Percentiles rank a stretch among this genome's conserved stretches.
These are phyloP conservation scores for Gastrodia elata DNA, from an alignment of 106 monocot species.

Conservation along the genomic window DNA sequence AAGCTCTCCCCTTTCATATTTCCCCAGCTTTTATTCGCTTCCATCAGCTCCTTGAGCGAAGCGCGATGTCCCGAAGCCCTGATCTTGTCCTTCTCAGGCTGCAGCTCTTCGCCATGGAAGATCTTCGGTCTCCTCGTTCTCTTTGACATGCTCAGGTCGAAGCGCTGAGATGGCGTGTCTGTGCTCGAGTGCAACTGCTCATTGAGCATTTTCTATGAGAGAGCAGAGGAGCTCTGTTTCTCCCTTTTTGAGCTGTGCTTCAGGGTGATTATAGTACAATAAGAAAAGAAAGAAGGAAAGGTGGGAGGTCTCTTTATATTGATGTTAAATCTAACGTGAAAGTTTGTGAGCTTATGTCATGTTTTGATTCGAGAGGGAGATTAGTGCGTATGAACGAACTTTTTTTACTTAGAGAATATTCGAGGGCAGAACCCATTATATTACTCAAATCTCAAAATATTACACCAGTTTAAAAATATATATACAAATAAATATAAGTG, in stretches of 20 bases:
- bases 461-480: too few relatives aligned
- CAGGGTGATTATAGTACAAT: neutral
- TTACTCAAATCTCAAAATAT: too few relatives aligned
- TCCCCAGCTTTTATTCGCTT: conserved; percentile 5
- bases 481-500: too few relatives aligned
- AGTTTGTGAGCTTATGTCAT: too few relatives aligned
- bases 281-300: neutral
- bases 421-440: too few relatives aligned
- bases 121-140: conserved; percentile 26
- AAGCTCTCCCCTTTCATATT: neutral
- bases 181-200: neutral
- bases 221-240: neutral
- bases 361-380: too few relatives aligned
- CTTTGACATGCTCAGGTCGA: conserved; percentile 35
- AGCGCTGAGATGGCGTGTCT: conserved; percentile 12
- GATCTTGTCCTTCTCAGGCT: neutral
- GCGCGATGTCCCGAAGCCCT: neutral
- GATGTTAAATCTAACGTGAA: too few relatives aligned
- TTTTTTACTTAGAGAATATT: too few relatives aligned
- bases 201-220: neutral
- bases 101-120: neutral
- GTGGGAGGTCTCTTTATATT: too few relatives aligned
- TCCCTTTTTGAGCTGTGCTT: neutral
- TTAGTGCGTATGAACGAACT: too few relatives aligned
- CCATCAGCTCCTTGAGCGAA: conserved; percentile 33